These are phyloP conservation scores for Globisporangium cystogenes DNA, from an alignment of 352 stramenopile species.

Conservation along the genomic window DNA sequence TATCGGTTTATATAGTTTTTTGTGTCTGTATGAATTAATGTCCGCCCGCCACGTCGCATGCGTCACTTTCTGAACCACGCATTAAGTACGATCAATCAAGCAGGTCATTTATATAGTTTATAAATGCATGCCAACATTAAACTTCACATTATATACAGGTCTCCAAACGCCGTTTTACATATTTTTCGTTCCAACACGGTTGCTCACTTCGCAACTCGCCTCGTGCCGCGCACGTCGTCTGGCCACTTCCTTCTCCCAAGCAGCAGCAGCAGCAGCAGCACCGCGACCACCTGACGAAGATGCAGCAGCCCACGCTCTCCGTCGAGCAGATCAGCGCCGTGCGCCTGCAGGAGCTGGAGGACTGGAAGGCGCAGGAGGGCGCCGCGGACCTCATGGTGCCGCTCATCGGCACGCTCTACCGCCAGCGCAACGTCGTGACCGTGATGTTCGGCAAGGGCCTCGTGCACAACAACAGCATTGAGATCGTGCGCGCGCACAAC, in stretches of 20 bases:
- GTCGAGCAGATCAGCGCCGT: slow-evolving; percentile 46
- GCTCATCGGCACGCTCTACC: slow-evolving; percentile 79
- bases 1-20: too few species aligned
- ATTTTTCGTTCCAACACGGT: background rate
- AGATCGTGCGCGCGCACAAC: slow-evolving; percentile 78
- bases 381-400: slow-evolving; percentile 82
- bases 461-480: slow-evolving; percentile 83
- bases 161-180: too few species aligned
- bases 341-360: slow-evolving; percentile 53
- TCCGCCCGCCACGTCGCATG: too few species aligned
- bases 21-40: too few species aligned
- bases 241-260: background rate
- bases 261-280: background rate
- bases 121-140: too few species aligned
- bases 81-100: too few species aligned
- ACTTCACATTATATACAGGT: too few species aligned
- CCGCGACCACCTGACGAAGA: slow-evolving; percentile 8
- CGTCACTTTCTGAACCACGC: too few species aligned
- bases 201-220: slow-evolving; percentile 1
- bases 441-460: slow-evolving; percentile 81
- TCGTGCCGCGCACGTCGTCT: background rate
- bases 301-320: slow-evolving; percentile 31
- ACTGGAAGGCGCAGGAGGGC: slow-evolving; percentile 78
- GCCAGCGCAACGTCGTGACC: slow-evolving; percentile 75
- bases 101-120: too few species aligned